These are phyloP conservation scores for Tolypocladium inflatum DNA, from an alignment of 2,329 filamentous ascomycete species.

Conservation along the genomic window DNA sequence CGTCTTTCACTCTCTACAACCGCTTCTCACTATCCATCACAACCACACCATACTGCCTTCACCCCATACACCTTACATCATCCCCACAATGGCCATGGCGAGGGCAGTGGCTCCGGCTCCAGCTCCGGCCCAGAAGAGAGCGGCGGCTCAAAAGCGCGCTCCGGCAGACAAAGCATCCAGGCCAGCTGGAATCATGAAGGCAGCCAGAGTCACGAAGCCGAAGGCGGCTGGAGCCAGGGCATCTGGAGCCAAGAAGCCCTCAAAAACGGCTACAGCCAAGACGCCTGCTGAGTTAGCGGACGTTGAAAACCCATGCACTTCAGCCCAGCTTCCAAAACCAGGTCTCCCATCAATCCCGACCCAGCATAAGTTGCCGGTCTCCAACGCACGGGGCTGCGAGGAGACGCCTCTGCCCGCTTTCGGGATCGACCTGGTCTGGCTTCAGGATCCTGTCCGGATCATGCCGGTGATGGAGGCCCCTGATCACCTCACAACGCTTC, in stretches of 20 bases:
- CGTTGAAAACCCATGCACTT: neutral
- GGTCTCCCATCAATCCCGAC: neutral
- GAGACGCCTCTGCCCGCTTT: neutral
- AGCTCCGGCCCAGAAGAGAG: neutral
- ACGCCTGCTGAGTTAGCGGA: neutral
- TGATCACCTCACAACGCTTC: slow-evolving; percentile 7
- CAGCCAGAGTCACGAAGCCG: neutral
- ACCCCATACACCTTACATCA: neutral
- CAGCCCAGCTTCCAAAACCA: neutral
- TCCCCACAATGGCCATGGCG: neutral
- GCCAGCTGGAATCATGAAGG: neutral
- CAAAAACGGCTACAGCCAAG: neutral
- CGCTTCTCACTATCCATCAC: neutral
- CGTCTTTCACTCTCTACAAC: neutral
- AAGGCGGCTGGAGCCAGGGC: neutral
- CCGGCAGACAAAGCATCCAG: neutral
- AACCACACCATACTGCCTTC: neutral
- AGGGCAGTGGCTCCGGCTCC: neutral
- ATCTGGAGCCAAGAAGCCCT: neutral
- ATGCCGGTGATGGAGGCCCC: neutral
- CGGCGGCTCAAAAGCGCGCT: neutral
- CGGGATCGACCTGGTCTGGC: neutral
- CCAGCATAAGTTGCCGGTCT: slow-evolving; percentile 6
- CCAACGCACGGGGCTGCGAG: slow-evolving; percentile 4
- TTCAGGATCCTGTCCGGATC: neutral